These are phyloP conservation scores for Lotus japonicus DNA, from an alignment of 306 rosid genomes.

Conservation along the genomic window DNA sequence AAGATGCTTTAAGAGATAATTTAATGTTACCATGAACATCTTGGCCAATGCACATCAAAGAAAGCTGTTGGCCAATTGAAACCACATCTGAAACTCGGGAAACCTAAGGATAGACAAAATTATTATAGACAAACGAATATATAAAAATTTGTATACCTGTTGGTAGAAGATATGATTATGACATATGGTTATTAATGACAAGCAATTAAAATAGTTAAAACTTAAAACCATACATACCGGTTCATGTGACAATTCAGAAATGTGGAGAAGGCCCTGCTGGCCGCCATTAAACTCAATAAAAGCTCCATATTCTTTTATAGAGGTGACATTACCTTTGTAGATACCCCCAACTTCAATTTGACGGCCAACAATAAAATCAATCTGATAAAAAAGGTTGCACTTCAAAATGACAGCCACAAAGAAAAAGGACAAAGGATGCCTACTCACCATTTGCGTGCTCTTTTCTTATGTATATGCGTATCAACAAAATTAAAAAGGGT, in stretches of 20 bases:
- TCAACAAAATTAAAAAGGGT: not conserved
- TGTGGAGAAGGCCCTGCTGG: conserved; percentile 92
- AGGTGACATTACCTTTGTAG: conserved; percentile 63
- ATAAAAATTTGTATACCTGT: not conserved
- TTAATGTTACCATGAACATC: conserved; percentile 93
- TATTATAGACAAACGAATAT: not conserved
- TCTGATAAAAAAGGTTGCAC: conserved; percentile 35
- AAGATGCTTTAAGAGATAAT: conserved; percentile 77
- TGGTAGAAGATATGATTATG: not conserved
- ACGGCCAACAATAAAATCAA: conserved; percentile 83
- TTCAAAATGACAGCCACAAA: conserved; percentile 4
- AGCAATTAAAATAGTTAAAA: conserved; percentile 8
- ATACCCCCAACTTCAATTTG: conserved; percentile 88
- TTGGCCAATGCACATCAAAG: conserved; percentile 85
- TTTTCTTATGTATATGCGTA: not conserved
- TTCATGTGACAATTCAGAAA: conserved; percentile 84
- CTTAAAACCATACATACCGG: conserved; percentile 43
- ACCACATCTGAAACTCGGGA: conserved; percentile 67
- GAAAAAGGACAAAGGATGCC: not conserved
- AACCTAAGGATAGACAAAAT: conserved; percentile 45
- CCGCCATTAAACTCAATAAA: conserved; percentile 96
- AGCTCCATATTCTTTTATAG: conserved; percentile 88
- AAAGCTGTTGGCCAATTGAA: conserved; percentile 75
- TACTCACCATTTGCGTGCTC: not conserved
- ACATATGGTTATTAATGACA: not conserved